These are phyloP conservation scores for Macrophomina phaseolina DNA, from an alignment of 2,329 filamentous ascomycete genomes.

Conservation along the genomic window DNA sequence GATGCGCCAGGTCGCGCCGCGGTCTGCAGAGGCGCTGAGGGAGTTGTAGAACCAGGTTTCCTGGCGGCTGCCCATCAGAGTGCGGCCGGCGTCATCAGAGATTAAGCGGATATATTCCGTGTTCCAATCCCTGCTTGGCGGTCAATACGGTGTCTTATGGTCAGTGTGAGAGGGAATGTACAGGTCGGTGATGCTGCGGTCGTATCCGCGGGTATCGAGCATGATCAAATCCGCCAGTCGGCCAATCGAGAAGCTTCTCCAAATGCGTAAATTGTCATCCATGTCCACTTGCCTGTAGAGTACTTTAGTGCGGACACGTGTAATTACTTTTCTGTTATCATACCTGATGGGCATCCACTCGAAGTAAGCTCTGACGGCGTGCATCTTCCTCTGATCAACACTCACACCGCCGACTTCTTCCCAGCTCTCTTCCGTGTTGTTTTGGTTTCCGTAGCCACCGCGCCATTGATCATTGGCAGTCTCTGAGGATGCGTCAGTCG, in stretches of 20 bases:
- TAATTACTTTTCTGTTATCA: constrained; percentile 44
- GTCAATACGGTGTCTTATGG: not conserved
- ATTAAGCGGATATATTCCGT: constrained; percentile 66
- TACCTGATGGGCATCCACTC: constrained; percentile 46
- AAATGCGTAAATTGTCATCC: constrained; percentile 48
- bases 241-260: constrained; percentile 51
- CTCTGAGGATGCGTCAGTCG: constrained; percentile 43
- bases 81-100: constrained; percentile 70
- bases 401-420: constrained; percentile 48
- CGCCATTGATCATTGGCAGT: constrained; percentile 64
- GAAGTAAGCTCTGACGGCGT: constrained; percentile 60
- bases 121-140: constrained; percentile 53
- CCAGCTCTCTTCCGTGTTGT: constrained; percentile 48
- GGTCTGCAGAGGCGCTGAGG: constrained; percentile 55
- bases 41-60: constrained; percentile 67
- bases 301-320: constrained; percentile 37
- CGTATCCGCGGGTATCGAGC: constrained; percentile 51
- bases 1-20: constrained; percentile 70
- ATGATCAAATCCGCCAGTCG: constrained; percentile 50
- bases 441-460: constrained; percentile 55
- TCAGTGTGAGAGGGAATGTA: constrained; percentile 30
- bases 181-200: constrained; percentile 50
- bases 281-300: constrained; percentile 44
- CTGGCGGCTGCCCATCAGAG: constrained; percentile 73
- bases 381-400: constrained; percentile 53